Evolutionary conservation across 805 yeast species (phyloP).

Genomic region (Suhomyces xylopsoci): DNA sequence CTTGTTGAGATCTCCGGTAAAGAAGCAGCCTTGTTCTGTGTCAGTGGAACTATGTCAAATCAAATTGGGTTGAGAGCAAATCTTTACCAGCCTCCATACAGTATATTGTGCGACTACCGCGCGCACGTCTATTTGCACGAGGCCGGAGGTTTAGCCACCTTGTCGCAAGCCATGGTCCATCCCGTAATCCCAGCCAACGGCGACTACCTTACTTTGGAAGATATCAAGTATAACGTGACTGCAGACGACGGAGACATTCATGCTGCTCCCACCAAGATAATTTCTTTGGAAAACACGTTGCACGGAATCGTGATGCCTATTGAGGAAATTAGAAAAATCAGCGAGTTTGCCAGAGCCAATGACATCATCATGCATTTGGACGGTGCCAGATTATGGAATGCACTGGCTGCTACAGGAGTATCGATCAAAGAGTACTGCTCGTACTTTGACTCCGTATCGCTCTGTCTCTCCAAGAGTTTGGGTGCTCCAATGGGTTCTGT

Average conservation of each 20-base stretch:
- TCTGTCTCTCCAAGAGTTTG: slow-evolving; percentile 83
- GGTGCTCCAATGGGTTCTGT: slow-evolving; percentile 95
- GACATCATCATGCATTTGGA: slow-evolving; percentile 73
- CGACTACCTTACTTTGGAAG: slow-evolving; percentile 72
- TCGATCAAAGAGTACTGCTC: slow-evolving; percentile 67
- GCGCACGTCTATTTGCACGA: slow-evolving; percentile 82
- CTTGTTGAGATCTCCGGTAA: slow-evolving; percentile 73
- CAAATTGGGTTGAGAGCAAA: slow-evolving; percentile 81
- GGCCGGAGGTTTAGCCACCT: slow-evolving; percentile 87
- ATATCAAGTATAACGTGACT: slow-evolving; percentile 57
- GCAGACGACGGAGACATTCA: slow-evolving; percentile 83
- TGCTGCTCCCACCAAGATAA: slow-evolving; percentile 80
- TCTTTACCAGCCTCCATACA: slow-evolving; percentile 76
- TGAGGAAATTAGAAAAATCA: slow-evolving; percentile 71
- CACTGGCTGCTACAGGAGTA: slow-evolving; percentile 70
- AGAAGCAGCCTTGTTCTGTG: slow-evolving; percentile 78
- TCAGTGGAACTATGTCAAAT: slow-evolving; percentile 87
- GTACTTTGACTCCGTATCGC: slow-evolving; percentile 82
- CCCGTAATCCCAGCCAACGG: slow-evolving; percentile 82
- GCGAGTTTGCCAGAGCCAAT: slow-evolving; percentile 62
- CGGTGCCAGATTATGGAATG: slow-evolving; percentile 95
- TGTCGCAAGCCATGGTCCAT: slow-evolving; percentile 88
- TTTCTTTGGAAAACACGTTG: slow-evolving; percentile 84
- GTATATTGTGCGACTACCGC: slow-evolving; percentile 82
- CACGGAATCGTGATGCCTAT: slow-evolving; percentile 80